Evolutionary conservation across 352 stramenopile species (phyloP).

Genomic region (Globisporangium recalcitrans): DNA sequence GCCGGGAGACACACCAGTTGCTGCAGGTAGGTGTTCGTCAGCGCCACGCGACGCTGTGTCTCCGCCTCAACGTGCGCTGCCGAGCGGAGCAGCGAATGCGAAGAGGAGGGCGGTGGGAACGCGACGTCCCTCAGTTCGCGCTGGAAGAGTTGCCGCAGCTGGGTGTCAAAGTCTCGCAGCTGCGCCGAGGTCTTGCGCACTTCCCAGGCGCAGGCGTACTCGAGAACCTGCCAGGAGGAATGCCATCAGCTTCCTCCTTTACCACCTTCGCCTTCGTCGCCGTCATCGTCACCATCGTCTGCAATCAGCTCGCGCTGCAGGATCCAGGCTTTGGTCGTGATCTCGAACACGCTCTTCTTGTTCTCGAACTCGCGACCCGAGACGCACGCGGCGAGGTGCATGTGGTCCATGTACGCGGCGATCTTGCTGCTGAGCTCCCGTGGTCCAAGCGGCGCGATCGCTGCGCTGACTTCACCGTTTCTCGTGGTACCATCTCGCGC

Average conservation of each 20-base stretch:
- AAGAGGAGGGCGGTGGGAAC: slow-evolving; percentile 32
- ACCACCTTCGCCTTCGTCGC: too few relatives aligned
- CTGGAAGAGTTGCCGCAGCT: slow-evolving; percentile 41
- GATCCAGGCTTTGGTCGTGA: slow-evolving; percentile 57
- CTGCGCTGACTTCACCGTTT: not conserved
- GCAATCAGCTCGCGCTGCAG: slow-evolving; percentile 46
- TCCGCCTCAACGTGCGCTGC: slow-evolving; percentile 25
- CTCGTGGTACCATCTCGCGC: not conserved
- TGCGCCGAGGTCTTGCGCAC: slow-evolving; percentile 41
- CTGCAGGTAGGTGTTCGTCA: slow-evolving; percentile 49
- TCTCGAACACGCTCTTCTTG: slow-evolving; percentile 37
- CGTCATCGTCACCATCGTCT: slow-evolving; percentile 14
- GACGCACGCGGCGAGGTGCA: slow-evolving; percentile 48
- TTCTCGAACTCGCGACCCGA: slow-evolving; percentile 21
- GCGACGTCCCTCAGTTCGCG: slow-evolving; percentile 39
- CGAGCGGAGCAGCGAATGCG: slow-evolving; percentile 22
- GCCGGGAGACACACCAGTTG: slow-evolving; percentile 38
- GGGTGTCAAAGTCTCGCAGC: slow-evolving; percentile 45
- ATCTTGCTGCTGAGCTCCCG: slow-evolving; percentile 40
- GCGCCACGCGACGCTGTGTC: slow-evolving; percentile 29
- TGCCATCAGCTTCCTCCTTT: too few relatives aligned
- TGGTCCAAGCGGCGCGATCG: slow-evolving; percentile 18
- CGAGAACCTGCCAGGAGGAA: slow-evolving; percentile 51
- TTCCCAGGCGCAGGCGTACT: slow-evolving; percentile 58
- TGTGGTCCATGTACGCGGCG: slow-evolving; percentile 35